These are phyloP conservation scores for Mortierella polycephala DNA, from an alignment of 371 early-diverging fungal genomes.

Conservation along the genomic window DNA sequence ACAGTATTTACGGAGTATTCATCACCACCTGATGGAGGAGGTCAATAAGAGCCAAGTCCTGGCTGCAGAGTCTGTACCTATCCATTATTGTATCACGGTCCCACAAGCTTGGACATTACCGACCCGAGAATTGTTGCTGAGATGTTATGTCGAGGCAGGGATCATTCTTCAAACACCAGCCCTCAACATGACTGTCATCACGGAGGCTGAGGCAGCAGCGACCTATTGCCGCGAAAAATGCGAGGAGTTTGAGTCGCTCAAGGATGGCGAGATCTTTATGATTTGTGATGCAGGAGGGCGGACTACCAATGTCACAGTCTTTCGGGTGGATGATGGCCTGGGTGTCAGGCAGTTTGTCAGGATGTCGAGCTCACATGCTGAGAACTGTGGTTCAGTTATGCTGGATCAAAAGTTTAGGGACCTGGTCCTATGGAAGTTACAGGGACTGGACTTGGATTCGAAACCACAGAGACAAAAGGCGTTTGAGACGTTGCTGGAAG, in stretches of 20 bases:
- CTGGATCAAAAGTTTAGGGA: constrained; percentile 41
- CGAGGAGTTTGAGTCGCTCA: constrained; percentile 42
- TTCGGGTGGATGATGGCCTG: constrained; percentile 42
- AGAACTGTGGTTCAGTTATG: constrained; percentile 47
- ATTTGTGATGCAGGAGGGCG: constrained; percentile 56
- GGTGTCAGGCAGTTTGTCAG: constrained; percentile 49
- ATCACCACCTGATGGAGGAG: constrained; percentile 42
- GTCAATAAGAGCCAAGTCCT: constrained; percentile 50
- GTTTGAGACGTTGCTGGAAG: constrained; percentile 49
- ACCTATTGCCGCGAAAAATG: constrained; percentile 53
- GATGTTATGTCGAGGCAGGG: constrained; percentile 50
- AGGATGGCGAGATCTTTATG: constrained; percentile 54
- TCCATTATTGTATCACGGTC: constrained; percentile 49
- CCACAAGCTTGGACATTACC: constrained; percentile 52
- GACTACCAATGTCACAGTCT: constrained; percentile 44
- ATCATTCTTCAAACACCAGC: constrained; percentile 47
- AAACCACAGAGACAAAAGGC: constrained; percentile 49
- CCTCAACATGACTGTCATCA: constrained; percentile 51
- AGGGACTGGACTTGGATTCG: constrained; percentile 34
- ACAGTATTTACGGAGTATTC: constrained; percentile 36
- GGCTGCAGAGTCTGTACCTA: constrained; percentile 41
- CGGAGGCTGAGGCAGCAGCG: constrained; percentile 53
- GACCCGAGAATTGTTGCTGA: constrained; percentile 44
- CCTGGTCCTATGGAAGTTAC: constrained; percentile 20
- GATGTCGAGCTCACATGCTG: constrained; percentile 41